Base-by-base conservation (phyloP, 2,329 filamentous ascomycete genomes). In the Penicillium sp. region DNA sequence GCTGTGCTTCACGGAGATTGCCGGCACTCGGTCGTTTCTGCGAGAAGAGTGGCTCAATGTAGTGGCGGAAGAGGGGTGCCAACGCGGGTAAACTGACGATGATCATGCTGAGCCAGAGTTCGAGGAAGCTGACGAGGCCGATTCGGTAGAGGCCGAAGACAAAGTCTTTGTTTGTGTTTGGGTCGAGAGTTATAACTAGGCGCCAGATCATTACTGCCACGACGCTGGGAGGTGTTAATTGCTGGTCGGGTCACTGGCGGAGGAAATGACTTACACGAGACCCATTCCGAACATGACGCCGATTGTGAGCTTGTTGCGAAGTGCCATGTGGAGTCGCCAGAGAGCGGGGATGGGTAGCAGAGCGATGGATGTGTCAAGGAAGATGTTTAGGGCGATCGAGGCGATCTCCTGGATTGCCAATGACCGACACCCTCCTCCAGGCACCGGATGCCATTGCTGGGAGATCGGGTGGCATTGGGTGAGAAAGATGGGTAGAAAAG, bases 391-490 rank as follows among this genome's bases (percentile, higher is more conserved):
- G 6, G 44, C 33, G 14, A 54, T 57, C 2, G 51, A 51, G 10
- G 48, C 36, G 18, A 50, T 43, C 22, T 57, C 54, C n/a, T 54
- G 48, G 25, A 44, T 41, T 5, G 16, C 33, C 13, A 54, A 36
- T 8, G 31, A 42, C 4, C 44, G 48, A 39, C 51, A 57, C 2
- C 24, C 31, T 2, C 51, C 54, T 4, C 47, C 47, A 3, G 54
- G 47, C 0, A 48, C 47, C 4, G 54, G 51, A 24, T 51, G 28
- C 51, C 51, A 54, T 25, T 48, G 41, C 30, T 57, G 48, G 6
- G 54, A 57, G 22, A 57, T 42, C 1, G 54, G 54, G 24, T 57
- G 51, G 40, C 51, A 52, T 22, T 57, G 51, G 0, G 54, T 57
- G 11, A 57, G 52, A 24, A 52, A 54, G 0, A 52, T 20, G 2